phyloP scores from a whole-genome alignment of 2,329 filamentous ascomycete species.

The Myriosclerotinia curreyana region DNA sequence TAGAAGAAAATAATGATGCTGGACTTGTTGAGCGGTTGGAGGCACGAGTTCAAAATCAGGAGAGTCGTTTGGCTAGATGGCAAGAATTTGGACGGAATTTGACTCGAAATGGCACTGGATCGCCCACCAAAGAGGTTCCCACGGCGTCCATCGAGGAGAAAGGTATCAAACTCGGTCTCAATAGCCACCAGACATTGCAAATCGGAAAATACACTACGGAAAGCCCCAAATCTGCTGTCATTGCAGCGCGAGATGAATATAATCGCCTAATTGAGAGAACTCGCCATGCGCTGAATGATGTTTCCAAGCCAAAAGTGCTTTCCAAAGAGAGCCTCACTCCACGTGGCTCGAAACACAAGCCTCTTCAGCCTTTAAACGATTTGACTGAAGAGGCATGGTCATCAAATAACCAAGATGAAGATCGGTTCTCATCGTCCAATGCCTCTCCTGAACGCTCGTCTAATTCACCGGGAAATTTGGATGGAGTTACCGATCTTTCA shows the following conservation, averaged over 20 bases:
- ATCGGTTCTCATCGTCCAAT: neutral
- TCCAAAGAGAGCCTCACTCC: neutral
- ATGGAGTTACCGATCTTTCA: neutral
- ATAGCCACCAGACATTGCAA: conserved; percentile 49
- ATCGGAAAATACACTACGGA: conserved; percentile 41
- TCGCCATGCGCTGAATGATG: conserved; percentile 33
- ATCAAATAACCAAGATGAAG: conserved; percentile 31
- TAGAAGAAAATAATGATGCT: conserved; percentile 47
- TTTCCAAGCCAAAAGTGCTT: conserved; percentile 31
- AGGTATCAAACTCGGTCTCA: conserved; percentile 53
- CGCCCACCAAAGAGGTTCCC: conserved; percentile 33
- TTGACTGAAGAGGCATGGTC: neutral
- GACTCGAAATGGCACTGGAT: conserved; percentile 25
- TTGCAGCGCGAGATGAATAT: conserved; percentile 35
- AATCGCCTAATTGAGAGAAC: conserved; percentile 35
- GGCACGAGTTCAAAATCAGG: conserved; percentile 62
- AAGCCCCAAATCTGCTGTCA: conserved; percentile 26
- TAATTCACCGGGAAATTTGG: neutral
- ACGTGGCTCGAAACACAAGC: neutral
- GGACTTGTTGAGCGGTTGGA: conserved; percentile 71
- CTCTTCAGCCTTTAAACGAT: neutral
- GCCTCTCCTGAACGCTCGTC: neutral
- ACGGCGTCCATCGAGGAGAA: conserved; percentile 3
- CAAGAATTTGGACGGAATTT: conserved; percentile 56
- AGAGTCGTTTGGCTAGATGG: conserved; percentile 69